Base-by-base conservation (phyloP, 352 stramenopile genomes). In the Pythium chondricola region DNA sequence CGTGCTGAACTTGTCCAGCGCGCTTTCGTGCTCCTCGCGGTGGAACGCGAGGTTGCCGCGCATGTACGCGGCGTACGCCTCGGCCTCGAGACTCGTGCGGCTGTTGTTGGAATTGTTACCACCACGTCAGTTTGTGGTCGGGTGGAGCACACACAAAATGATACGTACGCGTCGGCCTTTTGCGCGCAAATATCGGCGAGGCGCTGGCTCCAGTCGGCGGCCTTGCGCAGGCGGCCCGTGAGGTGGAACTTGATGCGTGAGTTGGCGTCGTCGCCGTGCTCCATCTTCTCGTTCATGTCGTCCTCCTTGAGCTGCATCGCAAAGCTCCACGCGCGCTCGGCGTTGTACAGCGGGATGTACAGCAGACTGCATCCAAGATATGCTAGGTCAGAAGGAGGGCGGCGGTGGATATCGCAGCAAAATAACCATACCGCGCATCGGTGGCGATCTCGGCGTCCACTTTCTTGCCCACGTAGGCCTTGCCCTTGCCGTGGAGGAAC, bases 231-330 rank as follows among this genome's bases (percentile, higher is more conserved):
- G 24, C 87, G 83, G 24, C 76, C 83, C 20, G 82, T 81, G n/a
- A 94, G 54, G 59, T 96, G 87, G 54, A 91, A 94, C 62, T 89
- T 92, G 53, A 93, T 91, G 56, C 83, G 81, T 24, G 81, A 88
- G 62, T 92, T 93, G 53, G 83, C 85, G 35, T 92, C 80, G 33
- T 86, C 77, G 27, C 79, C 75, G 45, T 92, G 69, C 58, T 92
- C 79, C n/a, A 78, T 75, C 65, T 93, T 88, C 44, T 94, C 80
- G 43, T 85, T 49, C 48, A 87, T 90, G 61, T 92, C 83, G 52
- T 95, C 81, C 51, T 82, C 81, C 59, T 89, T 95, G 20, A 95
- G 74, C 62, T 96, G 83, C 85, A 95, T 96, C 6, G 87, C 87
- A 60, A 92, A 95, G 29, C 81, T 85, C 87, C 87, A 96, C 11